Conservation (phyloP, 176 grass and related monocot species). For the Carex pumila region DNA sequence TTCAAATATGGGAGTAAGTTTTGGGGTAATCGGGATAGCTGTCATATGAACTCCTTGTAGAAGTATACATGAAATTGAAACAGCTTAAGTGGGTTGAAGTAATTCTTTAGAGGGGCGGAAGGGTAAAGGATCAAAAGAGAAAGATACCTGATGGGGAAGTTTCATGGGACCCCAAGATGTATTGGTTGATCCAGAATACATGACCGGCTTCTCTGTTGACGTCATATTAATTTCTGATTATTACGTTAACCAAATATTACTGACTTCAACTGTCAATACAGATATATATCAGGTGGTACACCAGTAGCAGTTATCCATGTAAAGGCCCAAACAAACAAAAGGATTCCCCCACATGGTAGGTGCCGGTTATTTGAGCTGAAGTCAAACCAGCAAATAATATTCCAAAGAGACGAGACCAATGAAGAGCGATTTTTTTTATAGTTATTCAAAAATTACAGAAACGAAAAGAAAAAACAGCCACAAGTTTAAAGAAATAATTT, state of each 20-base stretch:
- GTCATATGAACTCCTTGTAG: too few relatives aligned
- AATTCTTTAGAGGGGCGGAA: background rate
- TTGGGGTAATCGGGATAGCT: background rate
- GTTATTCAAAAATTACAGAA: background rate
- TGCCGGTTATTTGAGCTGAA: background rate
- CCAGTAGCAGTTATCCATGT: background rate
- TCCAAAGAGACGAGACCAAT: background rate
- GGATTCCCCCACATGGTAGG: background rate
- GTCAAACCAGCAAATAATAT: background rate
- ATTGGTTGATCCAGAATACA: constrained; percentile 31
- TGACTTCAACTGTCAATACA: background rate
- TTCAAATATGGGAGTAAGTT: background rate
- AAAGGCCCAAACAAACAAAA: background rate
- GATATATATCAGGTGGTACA: background rate
- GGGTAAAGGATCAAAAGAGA: background rate
- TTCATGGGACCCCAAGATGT: constrained; percentile 41
- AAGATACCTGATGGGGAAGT: constrained; percentile 33
- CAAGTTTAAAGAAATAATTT: background rate
- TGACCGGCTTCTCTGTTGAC: constrained; percentile 30
- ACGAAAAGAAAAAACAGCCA: background rate
- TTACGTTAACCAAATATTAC: background rate
- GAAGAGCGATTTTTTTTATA: background rate
- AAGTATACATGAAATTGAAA: background rate
- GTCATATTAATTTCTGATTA: background rate
- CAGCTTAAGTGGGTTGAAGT: background rate